A percentile compares a stretch with the other conserved stretches of the same genome.
Evolutionary conservation across 2,329 filamentous ascomycete species (phyloP).

Genomic region (Fusarium temperatum): DNA sequence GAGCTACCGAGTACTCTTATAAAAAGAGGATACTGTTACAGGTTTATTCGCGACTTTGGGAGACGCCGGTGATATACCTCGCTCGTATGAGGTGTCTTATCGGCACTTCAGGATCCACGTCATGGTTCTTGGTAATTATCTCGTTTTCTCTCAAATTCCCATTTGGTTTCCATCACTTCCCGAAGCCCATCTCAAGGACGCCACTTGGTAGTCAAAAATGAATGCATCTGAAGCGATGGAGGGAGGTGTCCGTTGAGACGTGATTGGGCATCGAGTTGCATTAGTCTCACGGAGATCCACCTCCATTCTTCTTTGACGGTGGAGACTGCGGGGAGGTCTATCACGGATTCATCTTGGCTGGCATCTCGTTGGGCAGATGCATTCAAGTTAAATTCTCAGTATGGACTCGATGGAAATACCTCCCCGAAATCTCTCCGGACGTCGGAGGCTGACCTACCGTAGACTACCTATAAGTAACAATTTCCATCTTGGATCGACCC

Average conservation of each 20-base stretch:
- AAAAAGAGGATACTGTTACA: neutral
- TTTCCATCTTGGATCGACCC: neutral
- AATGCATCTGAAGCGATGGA: neutral
- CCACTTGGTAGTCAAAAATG: neutral
- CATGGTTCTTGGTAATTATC: neutral
- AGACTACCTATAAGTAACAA: neutral
- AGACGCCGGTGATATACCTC: accelerated
- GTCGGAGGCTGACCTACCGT: neutral
- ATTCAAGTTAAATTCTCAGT: neutral
- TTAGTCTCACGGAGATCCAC: neutral
- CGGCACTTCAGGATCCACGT: too few relatives aligned
- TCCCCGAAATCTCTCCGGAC: neutral
- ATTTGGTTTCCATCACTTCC: too few relatives aligned
- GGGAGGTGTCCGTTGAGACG: neutral
- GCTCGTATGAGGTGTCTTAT: neutral
- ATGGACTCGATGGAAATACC: neutral
- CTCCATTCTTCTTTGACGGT: neutral
- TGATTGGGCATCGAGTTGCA: neutral
- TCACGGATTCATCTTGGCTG: neutral
- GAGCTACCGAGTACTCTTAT: neutral
- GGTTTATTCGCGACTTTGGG: neutral
- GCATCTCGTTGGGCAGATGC: neutral
- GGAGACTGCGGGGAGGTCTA: neutral
- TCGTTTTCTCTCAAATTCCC: neutral
- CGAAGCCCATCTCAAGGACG: neutral